Evolutionary conservation across 192 early-diverging fungal species (phyloP).

Genomic region (Coemansia sp.): DNA sequence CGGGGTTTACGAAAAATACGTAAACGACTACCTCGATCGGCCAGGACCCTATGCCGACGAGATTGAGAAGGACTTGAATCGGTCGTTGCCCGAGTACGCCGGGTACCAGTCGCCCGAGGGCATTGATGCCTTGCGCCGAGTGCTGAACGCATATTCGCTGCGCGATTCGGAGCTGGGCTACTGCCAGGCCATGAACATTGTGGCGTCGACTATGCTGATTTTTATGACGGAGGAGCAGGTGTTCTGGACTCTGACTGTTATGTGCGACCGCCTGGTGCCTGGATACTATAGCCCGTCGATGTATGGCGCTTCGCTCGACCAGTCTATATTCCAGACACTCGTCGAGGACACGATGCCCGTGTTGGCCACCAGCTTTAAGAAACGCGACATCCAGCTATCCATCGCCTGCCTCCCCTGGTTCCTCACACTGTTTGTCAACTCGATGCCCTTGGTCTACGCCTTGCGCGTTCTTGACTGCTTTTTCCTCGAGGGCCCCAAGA

Average conservation of each 20-base stretch:
- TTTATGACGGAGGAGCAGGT: constrained; percentile 96
- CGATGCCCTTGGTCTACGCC: constrained; percentile 87
- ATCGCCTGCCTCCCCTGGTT: constrained; percentile 99
- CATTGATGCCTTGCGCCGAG: constrained; percentile 88
- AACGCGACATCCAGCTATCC: constrained; percentile 90
- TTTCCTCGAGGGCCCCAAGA: constrained; percentile 94
- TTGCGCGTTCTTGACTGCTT: constrained; percentile 93
- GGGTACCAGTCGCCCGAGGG: constrained; percentile 91
- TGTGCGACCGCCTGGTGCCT: constrained; percentile 88
- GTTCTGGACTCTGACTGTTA: constrained; percentile 90
- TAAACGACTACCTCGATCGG: constrained; percentile 63
- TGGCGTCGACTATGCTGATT: constrained; percentile 90
- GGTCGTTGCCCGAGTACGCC: constrained; percentile 89
- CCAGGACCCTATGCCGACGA: constrained; percentile 84
- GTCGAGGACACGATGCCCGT: constrained; percentile 91
- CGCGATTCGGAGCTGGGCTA: constrained; percentile 93
- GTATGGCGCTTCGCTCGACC: constrained; percentile 96
- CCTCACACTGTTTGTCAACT: constrained; percentile 93
- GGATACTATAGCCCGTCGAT: constrained; percentile 98
- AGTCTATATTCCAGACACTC: constrained; percentile 89
- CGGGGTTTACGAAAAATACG: constrained; percentile 68
- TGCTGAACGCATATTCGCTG: constrained; percentile 83
- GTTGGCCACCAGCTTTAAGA: constrained; percentile 77
- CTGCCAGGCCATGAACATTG: constrained; percentile 99
- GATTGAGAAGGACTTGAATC: constrained; percentile 95